Conservation (phyloP, 352 stramenopile species). For the Globisporangium megalacanthum region DNA sequence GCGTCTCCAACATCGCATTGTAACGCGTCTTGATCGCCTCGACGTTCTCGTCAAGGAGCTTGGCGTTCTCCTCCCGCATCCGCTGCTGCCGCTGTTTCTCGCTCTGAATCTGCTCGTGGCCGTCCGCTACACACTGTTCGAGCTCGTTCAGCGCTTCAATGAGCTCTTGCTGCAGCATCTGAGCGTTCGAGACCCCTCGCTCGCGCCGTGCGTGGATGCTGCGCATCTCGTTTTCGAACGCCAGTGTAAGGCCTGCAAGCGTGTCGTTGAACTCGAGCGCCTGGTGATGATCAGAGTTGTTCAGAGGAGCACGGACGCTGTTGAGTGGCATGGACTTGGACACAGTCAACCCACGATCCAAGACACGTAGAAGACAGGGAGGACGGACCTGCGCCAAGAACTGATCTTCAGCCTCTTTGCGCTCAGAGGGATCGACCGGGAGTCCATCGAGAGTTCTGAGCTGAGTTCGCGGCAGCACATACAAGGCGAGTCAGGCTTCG, state of each 20-base stretch:
- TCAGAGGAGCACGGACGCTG: not conserved
- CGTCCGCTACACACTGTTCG: constrained; percentile 36
- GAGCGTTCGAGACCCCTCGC: constrained; percentile 34
- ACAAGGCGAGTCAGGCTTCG: too few relatives aligned
- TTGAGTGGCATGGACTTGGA: not conserved
- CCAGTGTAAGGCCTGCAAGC: constrained; percentile 41
- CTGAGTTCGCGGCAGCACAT: constrained; percentile 15
- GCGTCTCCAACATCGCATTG: constrained; percentile 12
- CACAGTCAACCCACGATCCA: not conserved
- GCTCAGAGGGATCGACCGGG: constrained; percentile 30
- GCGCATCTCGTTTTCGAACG: constrained; percentile 53
- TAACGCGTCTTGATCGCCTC: constrained; percentile 26
- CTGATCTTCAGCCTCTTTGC: constrained; percentile 29
- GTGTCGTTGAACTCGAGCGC: constrained; percentile 63
- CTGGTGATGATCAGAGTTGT: constrained; percentile 17
- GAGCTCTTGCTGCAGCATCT: constrained; percentile 64
- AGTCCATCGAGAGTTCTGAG: constrained; percentile 44
- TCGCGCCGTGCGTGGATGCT: constrained; percentile 36
- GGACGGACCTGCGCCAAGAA: constrained; percentile 38
- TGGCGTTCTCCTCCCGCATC: constrained; percentile 33
- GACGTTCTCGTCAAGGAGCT: constrained; percentile 31
- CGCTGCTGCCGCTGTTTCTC: constrained; percentile 42
- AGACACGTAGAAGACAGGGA: not conserved
- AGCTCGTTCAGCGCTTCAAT: constrained; percentile 51
- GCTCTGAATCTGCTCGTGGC: constrained; percentile 31